Evolutionary conservation across 495 filamentous ascomycete species (phyloP), one percentile per base, ranked within the genome.

Genomic region (Apodospora peruviana): DNA sequence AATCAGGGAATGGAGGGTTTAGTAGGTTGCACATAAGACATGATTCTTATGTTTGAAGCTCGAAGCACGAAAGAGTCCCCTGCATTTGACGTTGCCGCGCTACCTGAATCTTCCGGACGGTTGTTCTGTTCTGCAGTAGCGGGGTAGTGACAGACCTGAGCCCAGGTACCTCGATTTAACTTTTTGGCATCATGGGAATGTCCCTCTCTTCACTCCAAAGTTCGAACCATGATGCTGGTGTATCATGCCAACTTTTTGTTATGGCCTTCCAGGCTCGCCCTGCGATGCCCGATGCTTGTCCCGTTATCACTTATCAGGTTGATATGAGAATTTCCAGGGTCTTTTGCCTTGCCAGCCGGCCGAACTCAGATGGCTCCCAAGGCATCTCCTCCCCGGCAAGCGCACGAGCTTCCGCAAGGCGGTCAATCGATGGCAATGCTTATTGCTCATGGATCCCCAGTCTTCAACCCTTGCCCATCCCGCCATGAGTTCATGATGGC

Each of bases 321-420:
- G n/a, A n/a, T n/a, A n/a, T n/a, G n/a, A n/a, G n/a, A n/a, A n/a
- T n/a, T n/a, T n/a, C n/a, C n/a, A n/a, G n/a, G n/a, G n/a, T n/a
- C n/a, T n/a, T n/a, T n/a, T n/a, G n/a, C n/a, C n/a, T n/a, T n/a
- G n/a, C n/a, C n/a, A n/a, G n/a, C n/a, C n/a, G n/a, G n/a, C n/a
- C n/a, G n/a, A n/a, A n/a, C n/a, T n/a, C n/a, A n/a, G n/a, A n/a
- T n/a, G n/a, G n/a, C n/a, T n/a, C 27, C 27, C 27, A 7, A 7
- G 27, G 27, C 36, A 18, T 38, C 17, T 19, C 18, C 37, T 18
- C 17, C 37, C 9, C 22, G 25, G 42, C 42, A 44, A 34, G 39
- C 25, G 23, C 42, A 44, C 42, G 42, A 44, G 42, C 42, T 29
- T 44, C 42, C 42, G 23, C 42, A 44, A 29, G 42, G 42, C 42